These are phyloP conservation scores for Glaciozyma antarctica DNA, from an alignment of 768 basidiomycete species.

Conservation along the genomic window DNA sequence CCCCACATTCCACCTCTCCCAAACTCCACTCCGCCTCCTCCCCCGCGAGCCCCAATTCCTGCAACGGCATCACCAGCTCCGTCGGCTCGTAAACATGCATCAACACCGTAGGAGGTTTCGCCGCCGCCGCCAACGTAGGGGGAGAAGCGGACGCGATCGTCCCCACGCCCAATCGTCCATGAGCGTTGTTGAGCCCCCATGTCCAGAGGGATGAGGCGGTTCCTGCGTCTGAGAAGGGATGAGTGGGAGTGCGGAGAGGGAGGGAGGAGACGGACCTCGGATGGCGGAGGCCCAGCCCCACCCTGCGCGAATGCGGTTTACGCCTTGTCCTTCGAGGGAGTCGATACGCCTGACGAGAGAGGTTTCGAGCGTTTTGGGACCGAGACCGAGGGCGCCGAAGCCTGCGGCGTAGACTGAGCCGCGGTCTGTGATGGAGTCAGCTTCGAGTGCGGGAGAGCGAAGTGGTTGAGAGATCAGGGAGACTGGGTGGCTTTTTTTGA, in stretches of 20 bases:
- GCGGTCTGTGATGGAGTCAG: slow-evolving; percentile 7
- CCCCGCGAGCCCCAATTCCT: slow-evolving; percentile 10
- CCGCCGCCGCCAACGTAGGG: neutral
- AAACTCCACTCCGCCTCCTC: neutral
- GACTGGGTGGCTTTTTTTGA: neutral
- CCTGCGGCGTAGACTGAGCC: slow-evolving; percentile 23
- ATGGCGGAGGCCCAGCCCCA: slow-evolving; percentile 24
- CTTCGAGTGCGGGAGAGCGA: neutral
- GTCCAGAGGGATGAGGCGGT: slow-evolving; percentile 2
- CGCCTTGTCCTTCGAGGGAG: slow-evolving; percentile 5
- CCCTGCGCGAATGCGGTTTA: slow-evolving; percentile 21
- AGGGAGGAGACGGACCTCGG: slow-evolving; percentile 7
- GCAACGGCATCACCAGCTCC: slow-evolving; percentile 5
- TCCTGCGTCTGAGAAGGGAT: neutral
- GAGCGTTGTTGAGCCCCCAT: slow-evolving; percentile 20
- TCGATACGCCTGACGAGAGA: neutral
- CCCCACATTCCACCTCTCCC: slow-evolving; percentile 18
- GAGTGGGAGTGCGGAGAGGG: too few relatives aligned
- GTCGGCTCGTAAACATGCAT: slow-evolving; percentile 9
- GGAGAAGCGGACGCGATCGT: neutral
- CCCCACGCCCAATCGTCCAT: slow-evolving; percentile 21
- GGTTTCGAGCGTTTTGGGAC: neutral
- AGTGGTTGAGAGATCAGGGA: neutral
- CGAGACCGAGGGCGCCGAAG: slow-evolving; percentile 19
- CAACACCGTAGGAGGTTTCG: neutral